Base-by-base conservation (phyloP, 2,329 filamentous ascomycete genomes). In the Alternaria hordeiaustralica region DNA sequence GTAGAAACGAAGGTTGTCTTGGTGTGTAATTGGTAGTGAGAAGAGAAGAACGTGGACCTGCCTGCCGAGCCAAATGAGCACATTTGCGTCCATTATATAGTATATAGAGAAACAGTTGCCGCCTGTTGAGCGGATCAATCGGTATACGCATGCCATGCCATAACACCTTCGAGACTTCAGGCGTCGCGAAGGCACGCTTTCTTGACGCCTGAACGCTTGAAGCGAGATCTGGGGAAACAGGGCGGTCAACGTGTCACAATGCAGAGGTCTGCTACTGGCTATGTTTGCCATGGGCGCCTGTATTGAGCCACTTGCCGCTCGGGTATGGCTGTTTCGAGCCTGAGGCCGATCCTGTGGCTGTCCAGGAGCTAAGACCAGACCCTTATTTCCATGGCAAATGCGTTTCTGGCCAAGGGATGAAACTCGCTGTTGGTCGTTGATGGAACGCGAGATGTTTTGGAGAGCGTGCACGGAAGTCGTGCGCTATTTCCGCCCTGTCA, bases 41-140 rank as follows among this genome's bases (percentile, higher is more conserved):
- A 74, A 78, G 65, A 70, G 68, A 73, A 58, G 62, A 75, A 58
- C 71, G 69, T 76, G 75, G 78, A 67, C 77, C 78, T 72, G 78
- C 78, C 78, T 79, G 73, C 69, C 69, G 69, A 73, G 65, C 47
- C 47, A 51, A 28, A 23, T 75, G 74, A 77, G 75, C 64, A 71
- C 64, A 74, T 74, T 78, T 77, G 75, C 75, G 74, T 58, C 53
- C 66, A 66, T 78, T 79, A 75, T 78, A 79, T 79, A 78, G 55
- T 68, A 68, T 63, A 61, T 55, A 61, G 60, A 60, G 68, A 75
- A 73, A 75, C 74, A 63, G 60, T 67, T 68, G 65, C 65, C 65
- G 71, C 74, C 58, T 46, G 54, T 59, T 50, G 60, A 58, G 57
- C 60, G 68, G 71, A 66, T 69, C 56, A 69, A 41, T 69, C 68